A percentile compares a stretch with the other conserved stretches of the same genome.
phyloP scores from a whole-genome alignment of 2,329 filamentous ascomycete genomes.

The Fusarium sp. region DNA sequence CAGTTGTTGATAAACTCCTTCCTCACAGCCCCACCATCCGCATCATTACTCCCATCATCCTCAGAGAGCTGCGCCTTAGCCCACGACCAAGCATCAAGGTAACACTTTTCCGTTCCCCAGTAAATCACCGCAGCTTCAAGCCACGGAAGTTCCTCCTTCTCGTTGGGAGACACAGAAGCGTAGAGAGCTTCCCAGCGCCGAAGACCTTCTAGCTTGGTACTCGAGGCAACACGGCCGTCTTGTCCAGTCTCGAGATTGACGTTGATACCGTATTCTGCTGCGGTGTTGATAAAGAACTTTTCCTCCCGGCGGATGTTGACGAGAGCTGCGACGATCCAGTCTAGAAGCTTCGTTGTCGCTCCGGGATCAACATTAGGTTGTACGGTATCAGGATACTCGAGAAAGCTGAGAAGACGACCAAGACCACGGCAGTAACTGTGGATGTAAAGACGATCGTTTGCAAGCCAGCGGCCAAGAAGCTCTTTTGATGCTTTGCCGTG shows the following conservation, averaged over 20 bases:
- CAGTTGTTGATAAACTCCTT: constrained; percentile 74
- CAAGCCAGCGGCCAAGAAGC: constrained; percentile 71
- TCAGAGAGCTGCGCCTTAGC: constrained; percentile 50
- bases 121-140: constrained; percentile 77
- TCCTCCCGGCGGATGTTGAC: constrained; percentile 73
- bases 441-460: constrained; percentile 75
- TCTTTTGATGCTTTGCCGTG: constrained; percentile 65
- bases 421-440: constrained; percentile 74
- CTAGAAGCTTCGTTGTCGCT: constrained; percentile 64
- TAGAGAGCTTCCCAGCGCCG: constrained; percentile 57
- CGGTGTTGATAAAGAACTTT: constrained; percentile 71
- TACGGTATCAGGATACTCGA: constrained; percentile 58
- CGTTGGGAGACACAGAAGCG: constrained; percentile 58
- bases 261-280: constrained; percentile 64
- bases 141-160: constrained; percentile 54
- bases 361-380: constrained; percentile 15
- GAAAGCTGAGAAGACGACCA: constrained; percentile 68
- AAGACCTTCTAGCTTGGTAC: constrained; percentile 51
- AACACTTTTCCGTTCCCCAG: constrained; percentile 77
- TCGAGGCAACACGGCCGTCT: constrained; percentile 37
- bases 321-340: constrained; percentile 70
- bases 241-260: constrained; percentile 48
- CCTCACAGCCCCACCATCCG: constrained; percentile 70
- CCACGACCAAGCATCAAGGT: constrained; percentile 67
- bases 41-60: constrained; percentile 51